These are phyloP conservation scores for Amanita thiersii DNA, from an alignment of 768 basidiomycete species.

Conservation along the genomic window DNA sequence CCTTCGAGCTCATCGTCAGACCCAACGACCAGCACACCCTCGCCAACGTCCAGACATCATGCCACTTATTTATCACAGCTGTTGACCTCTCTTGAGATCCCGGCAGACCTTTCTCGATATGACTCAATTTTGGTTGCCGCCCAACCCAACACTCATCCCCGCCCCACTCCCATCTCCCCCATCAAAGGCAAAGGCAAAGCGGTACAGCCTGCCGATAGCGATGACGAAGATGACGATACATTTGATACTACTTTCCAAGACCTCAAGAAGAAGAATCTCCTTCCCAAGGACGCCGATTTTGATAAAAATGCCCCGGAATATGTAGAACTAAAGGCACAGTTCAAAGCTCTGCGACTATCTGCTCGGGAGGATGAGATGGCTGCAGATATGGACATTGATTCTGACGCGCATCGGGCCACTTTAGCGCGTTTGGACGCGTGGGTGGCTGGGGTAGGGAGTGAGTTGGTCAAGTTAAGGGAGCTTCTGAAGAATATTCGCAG, in stretches of 20 bases:
- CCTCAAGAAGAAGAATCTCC: too few relatives aligned
- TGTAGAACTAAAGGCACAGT: background rate
- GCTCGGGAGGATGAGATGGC: background rate
- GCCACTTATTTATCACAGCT: conserved; percentile 6
- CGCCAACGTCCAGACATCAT: background rate
- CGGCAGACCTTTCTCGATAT: conserved; percentile 36
- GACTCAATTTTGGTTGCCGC: conserved; percentile 30
- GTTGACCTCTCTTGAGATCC: conserved; percentile 27
- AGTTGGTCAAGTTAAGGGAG: conserved; percentile 1
- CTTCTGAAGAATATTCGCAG: conserved; percentile 8
- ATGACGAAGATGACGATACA: too few relatives aligned
- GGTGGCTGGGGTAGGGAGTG: background rate
- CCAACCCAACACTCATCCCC: too few relatives aligned
- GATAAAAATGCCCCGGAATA: background rate
- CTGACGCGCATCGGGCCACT: background rate
- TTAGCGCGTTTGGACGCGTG: background rate
- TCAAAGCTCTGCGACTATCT: too few relatives aligned
- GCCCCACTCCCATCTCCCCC: conserved; percentile 21
- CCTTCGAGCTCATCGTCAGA: too few relatives aligned
- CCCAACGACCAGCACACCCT: too few relatives aligned
- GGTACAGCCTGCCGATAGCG: conserved; percentile 16
- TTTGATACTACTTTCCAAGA: too few relatives aligned
- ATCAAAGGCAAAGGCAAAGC: conserved; percentile 44
- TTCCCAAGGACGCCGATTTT: too few relatives aligned
- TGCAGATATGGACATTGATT: background rate